Percentiles rank a stretch among this genome's conserved stretches.
Evolutionary conservation across 441 rosid species (phyloP).

Genomic region (Raphanus hybrid): DNA sequence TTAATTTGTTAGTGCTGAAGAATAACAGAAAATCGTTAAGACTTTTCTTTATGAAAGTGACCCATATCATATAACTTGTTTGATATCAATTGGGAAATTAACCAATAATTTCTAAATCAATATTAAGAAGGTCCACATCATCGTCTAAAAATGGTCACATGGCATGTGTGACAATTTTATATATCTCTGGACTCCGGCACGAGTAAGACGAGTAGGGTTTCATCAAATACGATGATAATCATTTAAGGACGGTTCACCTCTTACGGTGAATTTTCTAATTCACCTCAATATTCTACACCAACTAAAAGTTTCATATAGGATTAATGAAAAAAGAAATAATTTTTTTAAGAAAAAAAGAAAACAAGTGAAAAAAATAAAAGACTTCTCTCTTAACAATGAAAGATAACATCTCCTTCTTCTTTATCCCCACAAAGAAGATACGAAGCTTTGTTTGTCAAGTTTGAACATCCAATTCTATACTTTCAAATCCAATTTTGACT

Average conservation of each 20-base stretch:
- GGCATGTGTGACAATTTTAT: slow-evolving; percentile 31
- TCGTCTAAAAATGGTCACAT: slow-evolving; percentile 34
- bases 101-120: slow-evolving; percentile 26
- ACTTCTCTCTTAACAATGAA: no score
- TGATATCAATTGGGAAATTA: slow-evolving; percentile 28
- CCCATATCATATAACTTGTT: slow-evolving; percentile 28
- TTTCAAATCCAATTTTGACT: no score
- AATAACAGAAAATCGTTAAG: slow-evolving; percentile 17
- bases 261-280: no score
- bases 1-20: slow-evolving; percentile 20
- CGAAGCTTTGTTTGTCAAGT: no score
- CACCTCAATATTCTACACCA: no score
- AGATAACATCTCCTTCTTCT: no score
- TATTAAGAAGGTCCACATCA: slow-evolving; percentile 36
- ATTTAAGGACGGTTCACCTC: neutral
- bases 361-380: no score
- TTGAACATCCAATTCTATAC: no score
- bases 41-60: slow-evolving; percentile 29
- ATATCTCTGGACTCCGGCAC: slow-evolving; percentile 30
- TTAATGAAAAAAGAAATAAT: no score
- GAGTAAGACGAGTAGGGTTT: slow-evolving; percentile 35
- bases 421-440: no score
- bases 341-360: no score
- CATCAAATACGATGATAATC: slow-evolving; percentile 23
- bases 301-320: no score